Base-by-base conservation (phyloP, 768 basidiomycete species). In the Lactarius indigo region DNA sequence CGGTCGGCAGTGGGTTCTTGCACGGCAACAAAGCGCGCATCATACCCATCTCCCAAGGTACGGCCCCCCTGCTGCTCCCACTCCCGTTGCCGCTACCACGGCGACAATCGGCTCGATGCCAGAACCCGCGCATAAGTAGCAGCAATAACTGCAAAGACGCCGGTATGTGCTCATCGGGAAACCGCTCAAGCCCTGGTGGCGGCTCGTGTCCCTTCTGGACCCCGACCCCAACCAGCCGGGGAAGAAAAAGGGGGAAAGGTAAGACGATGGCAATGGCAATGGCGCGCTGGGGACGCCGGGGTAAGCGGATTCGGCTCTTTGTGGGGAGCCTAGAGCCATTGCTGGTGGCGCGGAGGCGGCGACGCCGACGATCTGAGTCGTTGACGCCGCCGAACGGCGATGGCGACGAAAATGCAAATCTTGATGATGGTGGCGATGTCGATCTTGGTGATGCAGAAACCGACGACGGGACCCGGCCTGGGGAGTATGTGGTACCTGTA, bases 171-270 rank as follows among this genome's bases (percentile, higher is more conserved):
- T 60, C 17, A 60, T 64, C 5, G 63, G 63, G 20, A 57, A 64
- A 60, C 54, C 31, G 42, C 67, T 20, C 23, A 55, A 55, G 50
- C 15, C 61, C 7, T 67, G 66, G 66, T 61, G 61, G 33, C 57
- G 61, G n/a, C 31, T 55, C 30, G 57, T 67, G 17, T 12, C 23
- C 1, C 15, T 63, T 5, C 61, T 57, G 9, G 65, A 66, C 50
- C 65, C 55, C 17, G 17, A 54, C 12, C 17, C 6, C 1, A 5
- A 54, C 1, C 52, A 61, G 13, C 39, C 35, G 7, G 30, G 20
- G 2, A 58, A 28, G 57, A 52, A 39, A 26, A 1, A 57, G 12
- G 55, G 7, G n/a, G 57, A 17, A 33, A 1, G n/a, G 15, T 20
- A 26, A 33, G 35, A n/a, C n/a, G n/a, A n/a, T n/a, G n/a, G n/a